These are phyloP conservation scores for Fabrea salina DNA, from an alignment of 169 alveolate genomes.

Conservation along the genomic window DNA sequence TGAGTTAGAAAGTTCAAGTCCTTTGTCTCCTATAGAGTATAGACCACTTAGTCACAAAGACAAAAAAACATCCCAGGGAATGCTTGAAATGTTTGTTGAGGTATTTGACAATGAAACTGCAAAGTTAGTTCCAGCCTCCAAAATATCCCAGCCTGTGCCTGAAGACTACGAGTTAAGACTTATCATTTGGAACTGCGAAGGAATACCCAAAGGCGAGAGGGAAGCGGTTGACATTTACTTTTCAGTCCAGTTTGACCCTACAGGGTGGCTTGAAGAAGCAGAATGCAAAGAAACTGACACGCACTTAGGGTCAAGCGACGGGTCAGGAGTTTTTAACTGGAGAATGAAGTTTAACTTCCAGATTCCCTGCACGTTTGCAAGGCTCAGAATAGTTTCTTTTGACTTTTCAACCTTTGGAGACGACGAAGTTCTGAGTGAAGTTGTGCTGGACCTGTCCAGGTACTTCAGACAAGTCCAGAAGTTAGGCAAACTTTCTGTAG, in stretches of 20 bases:
- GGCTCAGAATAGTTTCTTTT: slow-evolving; percentile 61
- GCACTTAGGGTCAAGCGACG: slow-evolving; percentile 73
- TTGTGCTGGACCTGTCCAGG: slow-evolving; percentile 37
- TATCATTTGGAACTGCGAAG: slow-evolving; percentile 75
- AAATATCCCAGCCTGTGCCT: slow-evolving; percentile 41
- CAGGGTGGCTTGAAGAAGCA: slow-evolving; percentile 67
- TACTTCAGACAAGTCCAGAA: slow-evolving; percentile 51
- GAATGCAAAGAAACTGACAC: slow-evolving; percentile 71
- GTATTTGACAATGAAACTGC: slow-evolving; percentile 64
- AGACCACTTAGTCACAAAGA: slow-evolving; percentile 62
- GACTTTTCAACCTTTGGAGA: slow-evolving; percentile 56
- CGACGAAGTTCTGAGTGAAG: slow-evolving; percentile 65
- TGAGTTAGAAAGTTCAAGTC: slow-evolving; percentile 27
- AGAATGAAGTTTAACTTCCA: slow-evolving; percentile 70
- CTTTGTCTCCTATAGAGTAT: slow-evolving; percentile 70
- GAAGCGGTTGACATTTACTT: slow-evolving; percentile 50
- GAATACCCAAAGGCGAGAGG: slow-evolving; percentile 57
- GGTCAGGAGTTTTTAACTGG: slow-evolving; percentile 72
- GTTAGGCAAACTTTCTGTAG: slow-evolving; percentile 64
- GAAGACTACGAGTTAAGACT: slow-evolving; percentile 77
- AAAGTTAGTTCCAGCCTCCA: slow-evolving; percentile 29
- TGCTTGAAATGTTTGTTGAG: slow-evolving; percentile 77
- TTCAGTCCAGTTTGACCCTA: slow-evolving; percentile 65
- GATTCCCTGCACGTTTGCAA: slow-evolving; percentile 75
- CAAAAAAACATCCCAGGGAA: slow-evolving; percentile 75